Conservation (phyloP, 768 basidiomycete species). For the Lactifluus volemus region DNA sequence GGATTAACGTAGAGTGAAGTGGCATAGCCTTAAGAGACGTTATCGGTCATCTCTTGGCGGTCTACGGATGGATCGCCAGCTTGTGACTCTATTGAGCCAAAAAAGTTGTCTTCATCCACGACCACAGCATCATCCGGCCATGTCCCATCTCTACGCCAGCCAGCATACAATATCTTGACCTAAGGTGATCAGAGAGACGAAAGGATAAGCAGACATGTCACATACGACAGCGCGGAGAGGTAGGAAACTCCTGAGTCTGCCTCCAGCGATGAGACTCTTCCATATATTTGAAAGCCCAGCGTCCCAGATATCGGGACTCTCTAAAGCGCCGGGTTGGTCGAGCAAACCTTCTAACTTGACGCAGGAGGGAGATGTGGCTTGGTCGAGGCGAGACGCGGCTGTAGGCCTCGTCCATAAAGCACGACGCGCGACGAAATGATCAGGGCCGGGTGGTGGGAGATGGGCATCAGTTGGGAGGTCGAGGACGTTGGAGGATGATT, state of each 20-base stretch:
- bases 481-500: slow-evolving; percentile 27
- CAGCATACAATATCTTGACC: slow-evolving; percentile 66
- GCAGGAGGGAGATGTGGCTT: slow-evolving; percentile 20
- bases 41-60: background rate
- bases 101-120: slow-evolving; percentile 18
- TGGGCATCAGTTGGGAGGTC: slow-evolving; percentile 32
- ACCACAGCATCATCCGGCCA: slow-evolving; percentile 52
- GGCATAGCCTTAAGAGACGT: background rate
- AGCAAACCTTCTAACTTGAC: slow-evolving; percentile 43
- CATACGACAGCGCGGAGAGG: slow-evolving; percentile 59
- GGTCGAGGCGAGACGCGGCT: slow-evolving; percentile 18
- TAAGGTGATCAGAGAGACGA: slow-evolving; percentile 25
- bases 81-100: slow-evolving; percentile 3
- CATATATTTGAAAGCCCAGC: slow-evolving; percentile 53
- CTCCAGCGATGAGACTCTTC: slow-evolving; percentile 52
- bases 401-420: slow-evolving; percentile 44
- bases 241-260: slow-evolving; percentile 46
- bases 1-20: background rate
- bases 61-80: background rate
- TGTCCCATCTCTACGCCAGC: slow-evolving; percentile 68
- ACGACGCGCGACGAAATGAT: slow-evolving; percentile 53
- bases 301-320: slow-evolving; percentile 47
- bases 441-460: slow-evolving; percentile 56
- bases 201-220: slow-evolving; percentile 15
- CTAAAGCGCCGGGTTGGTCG: slow-evolving; percentile 35